Evolutionary conservation across 805 yeast genomes (phyloP).

Genomic region (Kuraishia cidri): DNA sequence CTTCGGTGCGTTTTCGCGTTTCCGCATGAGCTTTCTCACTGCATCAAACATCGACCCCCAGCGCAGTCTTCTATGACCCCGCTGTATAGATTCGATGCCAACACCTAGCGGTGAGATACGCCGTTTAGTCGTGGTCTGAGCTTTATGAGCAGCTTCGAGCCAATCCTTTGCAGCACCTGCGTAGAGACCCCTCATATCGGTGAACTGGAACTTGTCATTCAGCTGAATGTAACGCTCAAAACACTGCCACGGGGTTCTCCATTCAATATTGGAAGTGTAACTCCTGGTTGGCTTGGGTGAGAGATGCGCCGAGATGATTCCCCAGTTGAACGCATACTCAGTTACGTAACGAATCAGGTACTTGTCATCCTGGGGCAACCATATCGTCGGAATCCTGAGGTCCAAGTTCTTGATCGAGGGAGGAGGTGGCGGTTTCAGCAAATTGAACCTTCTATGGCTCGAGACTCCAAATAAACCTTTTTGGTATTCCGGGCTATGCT

Average conservation of each 20-base stretch:
- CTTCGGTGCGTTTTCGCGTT: constrained; percentile 70
- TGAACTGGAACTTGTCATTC: constrained; percentile 77
- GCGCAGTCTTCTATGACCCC: constrained; percentile 84
- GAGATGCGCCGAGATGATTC: constrained; percentile 75
- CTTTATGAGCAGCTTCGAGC: constrained; percentile 86
- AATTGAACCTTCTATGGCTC: constrained; percentile 45
- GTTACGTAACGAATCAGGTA: constrained; percentile 72
- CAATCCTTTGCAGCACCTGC: constrained; percentile 82
- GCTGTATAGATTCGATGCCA: constrained; percentile 84
- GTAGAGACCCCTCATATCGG: constrained; percentile 81
- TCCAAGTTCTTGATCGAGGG: constrained; percentile 78
- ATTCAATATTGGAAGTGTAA: constrained; percentile 81
- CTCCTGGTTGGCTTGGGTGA: constrained; percentile 56
- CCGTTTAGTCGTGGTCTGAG: constrained; percentile 81
- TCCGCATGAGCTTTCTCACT: constrained; percentile 80
- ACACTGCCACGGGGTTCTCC: constrained; percentile 98
- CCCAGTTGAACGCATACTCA: constrained; percentile 90
- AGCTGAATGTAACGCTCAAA: constrained; percentile 93
- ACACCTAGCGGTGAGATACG: constrained; percentile 90
- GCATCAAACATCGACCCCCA: constrained; percentile 99
- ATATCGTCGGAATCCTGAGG: constrained; percentile 82
- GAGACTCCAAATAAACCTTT: constrained; percentile 49
- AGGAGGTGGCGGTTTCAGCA: constrained; percentile 83
- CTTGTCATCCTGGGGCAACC: constrained; percentile 94
- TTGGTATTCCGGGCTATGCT: constrained; percentile 27